phyloP scores from a whole-genome alignment of 2,329 filamentous ascomycete genomes.

The Sordariomycetes sp. region DNA sequence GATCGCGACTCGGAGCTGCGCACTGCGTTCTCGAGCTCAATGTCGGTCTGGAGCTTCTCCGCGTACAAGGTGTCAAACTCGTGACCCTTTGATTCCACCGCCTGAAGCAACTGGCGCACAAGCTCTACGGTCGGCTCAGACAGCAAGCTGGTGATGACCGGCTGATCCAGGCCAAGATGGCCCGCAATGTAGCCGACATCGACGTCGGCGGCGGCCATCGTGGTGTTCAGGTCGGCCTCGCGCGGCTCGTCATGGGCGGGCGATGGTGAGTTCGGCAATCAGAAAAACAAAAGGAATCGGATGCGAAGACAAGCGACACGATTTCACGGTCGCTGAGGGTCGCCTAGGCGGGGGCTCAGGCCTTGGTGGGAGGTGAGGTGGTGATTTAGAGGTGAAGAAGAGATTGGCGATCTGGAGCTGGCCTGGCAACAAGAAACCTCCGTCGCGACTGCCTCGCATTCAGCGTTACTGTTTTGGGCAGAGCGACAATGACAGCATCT shows the following conservation, averaged over 20 bases:
- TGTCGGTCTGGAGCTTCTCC: conserved; percentile 81
- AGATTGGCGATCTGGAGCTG: not conserved
- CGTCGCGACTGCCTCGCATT: no score
- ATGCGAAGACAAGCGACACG: not conserved
- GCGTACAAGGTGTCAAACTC: conserved; percentile 76
- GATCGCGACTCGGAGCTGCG: conserved; percentile 75
- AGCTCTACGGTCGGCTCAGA: conserved; percentile 69
- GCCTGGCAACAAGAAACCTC: no score
- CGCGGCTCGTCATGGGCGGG: conserved; percentile 1
- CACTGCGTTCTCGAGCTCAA: conserved; percentile 87
- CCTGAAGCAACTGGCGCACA: conserved; percentile 63
- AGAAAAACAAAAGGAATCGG: not conserved
- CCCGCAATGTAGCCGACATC: conserved; percentile 66
- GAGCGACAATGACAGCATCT: no score
- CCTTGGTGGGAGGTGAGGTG: not conserved
- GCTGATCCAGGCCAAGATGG: conserved; percentile 60
- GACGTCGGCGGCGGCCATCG: conserved; percentile 38
- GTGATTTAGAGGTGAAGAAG: not conserved
- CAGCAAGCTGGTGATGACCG: conserved; percentile 49
- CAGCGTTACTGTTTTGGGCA: no score
- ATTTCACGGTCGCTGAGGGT: not conserved
- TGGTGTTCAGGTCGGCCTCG: not conserved
- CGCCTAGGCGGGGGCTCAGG: not conserved
- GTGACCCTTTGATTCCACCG: conserved; percentile 68
- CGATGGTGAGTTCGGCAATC: not conserved